Conservation (phyloP, 1,139 yeast species). For the Schizosaccharomyces versatilis region DNA sequence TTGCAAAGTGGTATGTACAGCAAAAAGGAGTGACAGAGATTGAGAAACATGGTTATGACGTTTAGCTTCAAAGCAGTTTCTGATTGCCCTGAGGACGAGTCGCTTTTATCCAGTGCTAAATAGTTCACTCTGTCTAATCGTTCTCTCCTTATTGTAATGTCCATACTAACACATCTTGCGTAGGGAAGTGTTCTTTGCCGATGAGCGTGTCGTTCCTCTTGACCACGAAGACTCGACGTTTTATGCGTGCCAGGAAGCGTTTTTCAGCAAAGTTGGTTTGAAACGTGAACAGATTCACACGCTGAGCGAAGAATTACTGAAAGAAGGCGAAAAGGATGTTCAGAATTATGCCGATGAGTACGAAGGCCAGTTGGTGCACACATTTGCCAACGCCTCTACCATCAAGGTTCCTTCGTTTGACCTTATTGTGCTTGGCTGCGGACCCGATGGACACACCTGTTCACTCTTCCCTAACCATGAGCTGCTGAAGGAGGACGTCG, state of each 20-base stretch:
- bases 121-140: not conserved
- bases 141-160: not conserved
- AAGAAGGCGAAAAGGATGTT: constrained; percentile 32
- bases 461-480: constrained; percentile 86
- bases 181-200: constrained; percentile 79
- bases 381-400: constrained; percentile 69
- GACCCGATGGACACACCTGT: constrained; percentile 96
- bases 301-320: constrained; percentile 50
- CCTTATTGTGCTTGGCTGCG: constrained; percentile 74
- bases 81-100: not conserved
- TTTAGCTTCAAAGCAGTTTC: not conserved
- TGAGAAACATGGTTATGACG: not conserved
- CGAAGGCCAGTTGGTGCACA: constrained; percentile 62
- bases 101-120: not conserved
- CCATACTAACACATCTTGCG: no score
- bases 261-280: constrained; percentile 39
- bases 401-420: constrained; percentile 92
- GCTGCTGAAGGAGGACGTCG: constrained; percentile 66
- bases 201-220: constrained; percentile 84
- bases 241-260: constrained; percentile 64
- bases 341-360: constrained; percentile 87
- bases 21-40: no score
- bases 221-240: constrained; percentile 66
- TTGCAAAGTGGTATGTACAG: constrained; percentile 54
- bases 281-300: constrained; percentile 55